Percentiles rank a stretch among this genome's conserved stretches.
Conservation (phyloP, 257 asterid species). For the Rubia yunnanensis region DNA sequence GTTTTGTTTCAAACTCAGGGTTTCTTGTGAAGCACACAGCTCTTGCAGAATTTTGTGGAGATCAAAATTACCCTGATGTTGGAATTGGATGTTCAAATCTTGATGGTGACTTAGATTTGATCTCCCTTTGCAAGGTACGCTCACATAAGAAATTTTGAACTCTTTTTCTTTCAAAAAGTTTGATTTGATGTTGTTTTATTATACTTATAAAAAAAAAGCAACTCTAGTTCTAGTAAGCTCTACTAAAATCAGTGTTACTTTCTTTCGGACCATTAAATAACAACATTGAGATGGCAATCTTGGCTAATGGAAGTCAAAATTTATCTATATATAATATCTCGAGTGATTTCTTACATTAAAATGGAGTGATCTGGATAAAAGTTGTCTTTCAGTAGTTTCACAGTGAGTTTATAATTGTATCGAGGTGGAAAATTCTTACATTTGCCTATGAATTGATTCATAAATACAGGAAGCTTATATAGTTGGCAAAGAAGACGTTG, state of each 20-base stretch:
- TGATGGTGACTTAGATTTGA: constrained; percentile 38
- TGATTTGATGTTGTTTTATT: too few relatives aligned
- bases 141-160: too few relatives aligned
- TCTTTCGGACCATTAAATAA: background rate
- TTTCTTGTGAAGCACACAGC: constrained; percentile 55
- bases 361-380: too few relatives aligned
- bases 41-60: constrained; percentile 44
- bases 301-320: background rate
- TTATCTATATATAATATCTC: too few relatives aligned
- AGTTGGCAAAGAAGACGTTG: background rate
- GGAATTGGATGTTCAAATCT: constrained; percentile 51
- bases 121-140: constrained; percentile 87
- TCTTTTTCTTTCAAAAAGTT: too few relatives aligned
- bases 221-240: background rate
- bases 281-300: too few relatives aligned
- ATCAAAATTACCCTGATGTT: constrained; percentile 45
- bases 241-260: background rate
- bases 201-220: too few relatives aligned
- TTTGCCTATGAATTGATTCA: background rate
- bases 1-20: too few relatives aligned
- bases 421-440: background rate
- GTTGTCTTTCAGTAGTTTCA: background rate
- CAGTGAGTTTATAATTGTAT: too few relatives aligned
- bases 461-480: constrained; percentile 1
- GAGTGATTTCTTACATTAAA: too few relatives aligned